Conservation (phyloP, 2,329 filamentous ascomycete species). For the Magnaporthiopsis incrustans region DNA sequence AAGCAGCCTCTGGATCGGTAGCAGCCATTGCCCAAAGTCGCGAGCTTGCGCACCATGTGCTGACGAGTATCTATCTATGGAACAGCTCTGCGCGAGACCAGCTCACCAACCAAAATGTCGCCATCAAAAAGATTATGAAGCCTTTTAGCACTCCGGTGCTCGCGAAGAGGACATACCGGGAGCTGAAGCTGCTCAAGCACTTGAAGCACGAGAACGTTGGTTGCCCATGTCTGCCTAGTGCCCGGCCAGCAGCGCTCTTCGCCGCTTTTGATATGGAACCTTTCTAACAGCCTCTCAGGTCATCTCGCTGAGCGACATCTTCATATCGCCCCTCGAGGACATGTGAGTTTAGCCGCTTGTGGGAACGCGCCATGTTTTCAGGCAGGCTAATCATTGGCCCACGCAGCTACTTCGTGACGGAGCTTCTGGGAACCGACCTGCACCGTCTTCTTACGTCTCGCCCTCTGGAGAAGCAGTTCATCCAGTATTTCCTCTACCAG, state of each 20-base stretch:
- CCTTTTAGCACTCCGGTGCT: slow-evolving; percentile 98
- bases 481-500: slow-evolving; percentile 99
- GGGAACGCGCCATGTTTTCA: background rate
- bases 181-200: slow-evolving; percentile 95
- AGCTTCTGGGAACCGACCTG: slow-evolving; percentile 91
- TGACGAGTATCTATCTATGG: background rate
- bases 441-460: slow-evolving; percentile 91
- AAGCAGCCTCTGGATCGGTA: slow-evolving; percentile 32
- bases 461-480: slow-evolving; percentile 98
- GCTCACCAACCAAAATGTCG: slow-evolving; percentile 92
- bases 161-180: slow-evolving; percentile 94
- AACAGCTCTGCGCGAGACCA: slow-evolving; percentile 93
- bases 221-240: slow-evolving; percentile 7
- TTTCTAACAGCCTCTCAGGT: slow-evolving; percentile 46
- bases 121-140: slow-evolving; percentile 99
- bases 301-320: slow-evolving; percentile 98
- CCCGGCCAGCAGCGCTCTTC: background rate
- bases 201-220: slow-evolving; percentile 89
- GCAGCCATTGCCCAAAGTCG: background rate
- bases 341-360: slow-evolving; percentile 58
- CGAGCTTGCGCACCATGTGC: background rate
- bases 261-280: no score
- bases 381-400: slow-evolving; percentile 11
- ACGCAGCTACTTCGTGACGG: slow-evolving; percentile 89
- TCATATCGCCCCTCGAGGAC: slow-evolving; percentile 97